phyloP scores from a whole-genome alignment of 2,329 filamentous ascomycete species.

The Proliferodiscus dingleyae region DNA sequence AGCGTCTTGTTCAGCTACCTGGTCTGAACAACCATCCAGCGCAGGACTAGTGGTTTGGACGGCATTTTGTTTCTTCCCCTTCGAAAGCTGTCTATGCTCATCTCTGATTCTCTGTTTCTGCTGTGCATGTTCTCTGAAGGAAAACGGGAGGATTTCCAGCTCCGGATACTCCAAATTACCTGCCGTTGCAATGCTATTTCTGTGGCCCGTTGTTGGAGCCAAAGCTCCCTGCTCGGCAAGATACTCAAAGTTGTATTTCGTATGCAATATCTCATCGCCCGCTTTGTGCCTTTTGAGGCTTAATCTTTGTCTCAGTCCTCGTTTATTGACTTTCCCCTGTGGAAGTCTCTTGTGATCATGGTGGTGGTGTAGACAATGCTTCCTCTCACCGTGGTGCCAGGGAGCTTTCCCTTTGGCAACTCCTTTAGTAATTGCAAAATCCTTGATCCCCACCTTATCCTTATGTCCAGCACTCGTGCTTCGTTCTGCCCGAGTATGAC shows the following conservation, averaged over 20 bases:
- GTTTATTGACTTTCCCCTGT: slow-evolving; percentile 10
- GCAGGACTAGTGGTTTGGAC: not conserved
- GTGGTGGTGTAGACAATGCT: slow-evolving; percentile 15
- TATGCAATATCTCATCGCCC: slow-evolving; percentile 5
- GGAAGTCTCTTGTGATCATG: slow-evolving; percentile 18
- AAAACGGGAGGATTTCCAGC: slow-evolving; percentile 25
- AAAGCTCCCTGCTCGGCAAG: slow-evolving; percentile 8
- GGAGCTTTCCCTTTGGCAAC: slow-evolving; percentile 15
- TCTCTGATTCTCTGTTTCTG: slow-evolving; percentile 6
- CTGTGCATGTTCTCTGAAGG: slow-evolving; percentile 10
- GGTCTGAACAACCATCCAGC: not conserved
- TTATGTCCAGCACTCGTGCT: slow-evolving; percentile 14
- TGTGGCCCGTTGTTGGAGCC: slow-evolving; percentile 15
- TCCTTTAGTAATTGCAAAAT: slow-evolving; percentile 20
- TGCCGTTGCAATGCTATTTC: slow-evolving; percentile 22
- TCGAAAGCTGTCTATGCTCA: slow-evolving; percentile 5
- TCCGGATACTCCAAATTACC: slow-evolving; percentile 26
- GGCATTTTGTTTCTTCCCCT: slow-evolving; percentile 4
- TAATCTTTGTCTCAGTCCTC: slow-evolving; percentile 11
- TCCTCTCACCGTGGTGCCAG: slow-evolving; percentile 16
- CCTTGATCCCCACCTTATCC: slow-evolving; percentile 18
- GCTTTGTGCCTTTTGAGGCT: not conserved
- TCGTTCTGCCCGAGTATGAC: slow-evolving; percentile 24
- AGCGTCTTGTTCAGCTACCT: not conserved
- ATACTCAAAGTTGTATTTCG: slow-evolving; percentile 16